Conservation (phyloP, 2,329 filamentous ascomycete species). For the Camillea tinctor region DNA sequence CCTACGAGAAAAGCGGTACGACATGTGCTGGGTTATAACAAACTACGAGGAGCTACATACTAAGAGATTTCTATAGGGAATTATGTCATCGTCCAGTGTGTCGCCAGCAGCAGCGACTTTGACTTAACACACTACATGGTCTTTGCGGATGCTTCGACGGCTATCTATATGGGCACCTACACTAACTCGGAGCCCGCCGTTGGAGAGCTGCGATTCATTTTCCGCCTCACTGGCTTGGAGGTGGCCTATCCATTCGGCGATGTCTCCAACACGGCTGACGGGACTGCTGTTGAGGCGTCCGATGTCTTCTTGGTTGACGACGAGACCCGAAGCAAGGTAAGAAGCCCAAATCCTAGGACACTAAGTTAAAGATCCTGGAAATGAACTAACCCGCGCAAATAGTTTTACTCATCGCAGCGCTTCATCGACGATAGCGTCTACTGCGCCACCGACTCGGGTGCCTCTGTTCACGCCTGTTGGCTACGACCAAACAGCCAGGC, state of each 20-base stretch:
- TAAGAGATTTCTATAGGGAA: constrained; percentile 43
- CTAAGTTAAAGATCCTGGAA: neutral
- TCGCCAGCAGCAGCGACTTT: constrained; percentile 42
- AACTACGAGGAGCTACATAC: constrained; percentile 31
- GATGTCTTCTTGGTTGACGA: constrained; percentile 49
- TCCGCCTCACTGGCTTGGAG: constrained; percentile 33
- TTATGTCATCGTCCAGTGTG: constrained; percentile 54
- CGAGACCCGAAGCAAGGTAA: constrained; percentile 54
- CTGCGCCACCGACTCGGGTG: constrained; percentile 40
- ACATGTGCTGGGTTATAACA: constrained; percentile 33
- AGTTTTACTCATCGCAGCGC: constrained; percentile 58
- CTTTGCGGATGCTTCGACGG: constrained; percentile 46
- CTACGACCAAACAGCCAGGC: constrained; percentile 38
- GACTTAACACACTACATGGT: constrained; percentile 54
- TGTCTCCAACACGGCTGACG: constrained; percentile 47
- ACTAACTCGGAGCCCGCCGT: constrained; percentile 45
- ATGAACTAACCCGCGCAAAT: neutral
- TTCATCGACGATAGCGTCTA: constrained; percentile 61
- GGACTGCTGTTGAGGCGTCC: constrained; percentile 47
- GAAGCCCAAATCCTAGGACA: neutral
- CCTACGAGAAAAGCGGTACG: constrained; percentile 32
- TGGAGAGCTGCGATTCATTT: constrained; percentile 54
- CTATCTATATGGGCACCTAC: constrained; percentile 52
- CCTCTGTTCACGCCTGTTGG: constrained; percentile 30
- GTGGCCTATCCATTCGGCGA: constrained; percentile 41